phyloP scores from a whole-genome alignment of 2,329 filamentous ascomycete genomes.

The Zopfia rhizophila region DNA sequence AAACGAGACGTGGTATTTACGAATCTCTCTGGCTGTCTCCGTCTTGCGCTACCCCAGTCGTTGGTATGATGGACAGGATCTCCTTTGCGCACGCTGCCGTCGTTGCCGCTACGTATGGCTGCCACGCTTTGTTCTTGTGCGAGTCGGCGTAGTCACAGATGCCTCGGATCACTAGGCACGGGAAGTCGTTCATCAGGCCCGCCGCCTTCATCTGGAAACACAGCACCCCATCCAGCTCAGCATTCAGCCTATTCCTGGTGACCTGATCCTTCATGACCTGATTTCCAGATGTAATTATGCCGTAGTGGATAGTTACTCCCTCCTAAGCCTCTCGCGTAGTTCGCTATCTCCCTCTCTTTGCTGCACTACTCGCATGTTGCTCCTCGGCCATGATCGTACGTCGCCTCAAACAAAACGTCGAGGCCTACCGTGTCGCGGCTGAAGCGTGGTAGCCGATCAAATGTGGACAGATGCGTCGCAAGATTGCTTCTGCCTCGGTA shows the following conservation, averaged over 20 bases:
- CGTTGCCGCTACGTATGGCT: neutral
- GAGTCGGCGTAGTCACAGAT: neutral
- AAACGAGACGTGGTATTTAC: slow-evolving; percentile 12
- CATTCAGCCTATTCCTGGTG: slow-evolving; percentile 8
- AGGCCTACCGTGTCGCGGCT: too few species aligned
- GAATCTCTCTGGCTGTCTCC: slow-evolving; percentile 2
- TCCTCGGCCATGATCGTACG: too few species aligned
- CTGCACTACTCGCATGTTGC: too few species aligned
- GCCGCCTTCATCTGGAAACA: too few species aligned
- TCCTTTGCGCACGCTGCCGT: neutral
- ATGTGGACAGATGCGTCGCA: neutral
- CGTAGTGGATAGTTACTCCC: slow-evolving; percentile 15
- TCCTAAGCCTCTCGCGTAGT: neutral
- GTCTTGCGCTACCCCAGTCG: too few species aligned
- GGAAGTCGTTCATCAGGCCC: too few species aligned
- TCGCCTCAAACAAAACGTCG: too few species aligned
- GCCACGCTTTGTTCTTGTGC: neutral
- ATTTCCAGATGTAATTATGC: slow-evolving; percentile 19
- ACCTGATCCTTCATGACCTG: slow-evolving; percentile 19
- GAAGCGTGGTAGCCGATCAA: neutral
- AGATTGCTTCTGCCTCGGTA: too few species aligned
- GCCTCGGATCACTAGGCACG: neutral
- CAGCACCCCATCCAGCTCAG: too few species aligned
- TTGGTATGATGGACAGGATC: too few species aligned
- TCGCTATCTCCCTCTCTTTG: neutral